Evolutionary conservation across 495 filamentous ascomycete species (phyloP).

Genomic region (Aspergillus carlsbadensis): DNA sequence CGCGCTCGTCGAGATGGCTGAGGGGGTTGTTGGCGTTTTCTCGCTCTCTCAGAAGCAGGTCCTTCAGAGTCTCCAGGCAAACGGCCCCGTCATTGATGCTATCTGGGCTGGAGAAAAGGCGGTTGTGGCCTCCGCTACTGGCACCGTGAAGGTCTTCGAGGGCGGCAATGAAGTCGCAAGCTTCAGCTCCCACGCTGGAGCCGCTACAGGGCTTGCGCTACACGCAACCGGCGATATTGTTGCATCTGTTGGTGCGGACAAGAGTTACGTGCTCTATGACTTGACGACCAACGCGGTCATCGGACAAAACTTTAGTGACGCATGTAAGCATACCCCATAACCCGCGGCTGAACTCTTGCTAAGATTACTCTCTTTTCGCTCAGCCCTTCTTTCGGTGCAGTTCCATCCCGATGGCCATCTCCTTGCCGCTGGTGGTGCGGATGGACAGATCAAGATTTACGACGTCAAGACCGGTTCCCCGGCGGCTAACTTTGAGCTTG

Average conservation of each 20-base stretch:
- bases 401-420: conserved; percentile 97
- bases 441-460: conserved; percentile 81
- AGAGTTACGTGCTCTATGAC: conserved; percentile 92
- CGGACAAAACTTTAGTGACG: conserved; percentile 76
- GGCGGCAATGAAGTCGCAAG: conserved; percentile 60
- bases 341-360: neutral
- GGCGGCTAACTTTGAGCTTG: conserved; percentile 68
- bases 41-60: conserved; percentile 70
- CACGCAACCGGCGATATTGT: conserved; percentile 85
- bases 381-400: conserved; percentile 72
- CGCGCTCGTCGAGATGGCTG: conserved; percentile 74
- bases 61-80: conserved; percentile 62
- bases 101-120: conserved; percentile 72
- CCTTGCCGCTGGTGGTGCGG: conserved; percentile 75
- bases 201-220: conserved; percentile 70
- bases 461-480: conserved; percentile 70
- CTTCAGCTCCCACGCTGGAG: conserved; percentile 77
- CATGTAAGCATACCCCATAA: conserved; percentile 56
- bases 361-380: conserved; percentile 4
- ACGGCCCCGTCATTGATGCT: conserved; percentile 72
- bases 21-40: conserved; percentile 77
- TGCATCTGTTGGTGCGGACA: conserved; percentile 85
- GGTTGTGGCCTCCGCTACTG: conserved; percentile 71
- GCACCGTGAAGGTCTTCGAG: conserved; percentile 77
- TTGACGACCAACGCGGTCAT: conserved; percentile 62